Base-by-base conservation (phyloP, 2,329 filamentous ascomycete species). In the Sclerotinia trifoliorum region DNA sequence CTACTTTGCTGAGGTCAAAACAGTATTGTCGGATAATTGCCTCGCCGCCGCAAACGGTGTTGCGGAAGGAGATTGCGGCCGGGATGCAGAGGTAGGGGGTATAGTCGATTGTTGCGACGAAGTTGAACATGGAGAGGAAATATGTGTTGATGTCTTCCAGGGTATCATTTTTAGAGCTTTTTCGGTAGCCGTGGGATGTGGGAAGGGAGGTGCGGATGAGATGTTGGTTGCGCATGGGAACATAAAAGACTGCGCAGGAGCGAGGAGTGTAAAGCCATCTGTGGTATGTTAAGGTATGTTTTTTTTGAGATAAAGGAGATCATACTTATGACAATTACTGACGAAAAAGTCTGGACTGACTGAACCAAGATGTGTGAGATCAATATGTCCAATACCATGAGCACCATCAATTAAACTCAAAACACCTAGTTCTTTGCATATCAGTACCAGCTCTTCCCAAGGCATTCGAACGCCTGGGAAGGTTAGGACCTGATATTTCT, bases 281-380 rank as follows among this genome's bases (percentile, higher is more conserved):
- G 19, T 49, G 8, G 7, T 21, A 21, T 8, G 19, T 55, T 29
- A 29, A 26, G n/a, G n/a, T 46, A 1, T 0, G 5, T 5, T 5
- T 15, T 15, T 32, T 35, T 1, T 39, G 7, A 17, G 32, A 29
- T 8, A 10, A 17, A 24, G 21, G 19, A 7, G 19, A n/a, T 65
- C 86, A 92, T 93, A 97, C 82, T 96, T 96, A 80, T 96, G 91
- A 75, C 89, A 93, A 78, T 97, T 97, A 69, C 85, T 90, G 13
- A 94, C 85, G 76, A 96, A 92, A 80, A 96, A 97, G 78, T 97
- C 94, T 0, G 93, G 89, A 69, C 92, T 86, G 3, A 93, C 80
- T 39, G 60, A 51, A 13, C 60, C 60, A 26, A 62, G 60, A n/a
- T 96, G 86, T 17, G 96, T 79, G 24, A 76, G 70, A 78, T 96